phyloP scores from a whole-genome alignment of 306 rosid genomes.

The Medicago lupulina region DNA sequence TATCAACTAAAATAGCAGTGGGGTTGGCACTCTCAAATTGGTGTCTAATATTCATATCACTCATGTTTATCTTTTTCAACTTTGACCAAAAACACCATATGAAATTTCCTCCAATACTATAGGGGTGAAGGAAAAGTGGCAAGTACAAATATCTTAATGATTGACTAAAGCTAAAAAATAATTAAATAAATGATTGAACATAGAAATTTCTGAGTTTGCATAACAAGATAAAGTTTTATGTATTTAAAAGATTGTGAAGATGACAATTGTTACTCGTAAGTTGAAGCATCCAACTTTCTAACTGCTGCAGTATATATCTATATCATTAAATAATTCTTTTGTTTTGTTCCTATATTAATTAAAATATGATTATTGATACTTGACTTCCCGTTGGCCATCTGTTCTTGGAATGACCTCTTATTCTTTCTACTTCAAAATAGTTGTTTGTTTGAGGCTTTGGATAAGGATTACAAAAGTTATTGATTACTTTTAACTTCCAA shows the following conservation, averaged over 20 bases:
- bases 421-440: conserved; percentile 1
- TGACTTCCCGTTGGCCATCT: conserved; percentile 4
- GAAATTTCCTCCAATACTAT: not conserved
- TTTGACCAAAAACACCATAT: conserved; percentile 31
- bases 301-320: not conserved
- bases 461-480: not conserved
- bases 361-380: not conserved
- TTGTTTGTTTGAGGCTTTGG: conserved; percentile 1
- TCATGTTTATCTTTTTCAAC: conserved; percentile 42
- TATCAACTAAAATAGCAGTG: not conserved
- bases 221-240: not conserved
- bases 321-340: not conserved
- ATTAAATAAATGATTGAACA: conserved; percentile 2
- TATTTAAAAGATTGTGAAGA: not conserved
- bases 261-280: not conserved
- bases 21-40: conserved; percentile 10
- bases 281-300: conserved; percentile 11
- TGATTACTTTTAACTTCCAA: not conserved
- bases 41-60: not conserved
- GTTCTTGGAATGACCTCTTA: not conserved
- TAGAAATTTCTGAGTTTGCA: not conserved
- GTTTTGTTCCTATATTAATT: not conserved
- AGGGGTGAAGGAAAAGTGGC: not conserved
- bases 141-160: conserved; percentile 3
- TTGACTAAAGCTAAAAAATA: conserved; percentile 32